phyloP scores from a whole-genome alignment of 1,284 basidiomycete genomes.

The Leccinum pallidistipes region DNA sequence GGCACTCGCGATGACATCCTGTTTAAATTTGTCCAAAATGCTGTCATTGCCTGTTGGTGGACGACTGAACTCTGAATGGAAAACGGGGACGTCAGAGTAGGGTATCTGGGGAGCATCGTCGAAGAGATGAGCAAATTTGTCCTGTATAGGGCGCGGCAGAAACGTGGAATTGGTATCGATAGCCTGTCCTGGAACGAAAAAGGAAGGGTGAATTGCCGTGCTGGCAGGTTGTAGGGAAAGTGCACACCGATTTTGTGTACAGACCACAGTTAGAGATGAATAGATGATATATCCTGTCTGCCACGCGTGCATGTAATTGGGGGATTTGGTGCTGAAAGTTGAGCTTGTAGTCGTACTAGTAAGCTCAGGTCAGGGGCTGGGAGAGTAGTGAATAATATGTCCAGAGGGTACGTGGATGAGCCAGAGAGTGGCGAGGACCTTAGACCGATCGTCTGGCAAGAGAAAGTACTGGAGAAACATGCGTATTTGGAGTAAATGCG shows the following conservation, averaged over 20 bases:
- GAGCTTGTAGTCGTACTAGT: conserved; percentile 67
- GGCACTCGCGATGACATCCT: conserved; percentile 76
- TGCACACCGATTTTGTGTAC: conserved; percentile 80
- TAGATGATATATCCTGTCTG: conserved; percentile 71
- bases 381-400: conserved; percentile 35
- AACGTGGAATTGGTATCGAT: conserved; percentile 83
- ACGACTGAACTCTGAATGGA: conserved; percentile 68
- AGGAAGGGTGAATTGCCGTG: background rate
- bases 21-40: conserved; percentile 77
- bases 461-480: too few relatives aligned
- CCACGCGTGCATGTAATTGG: conserved; percentile 78
- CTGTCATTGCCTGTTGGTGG: conserved; percentile 65
- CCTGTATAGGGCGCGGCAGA: conserved; percentile 79
- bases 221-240: too few relatives aligned
- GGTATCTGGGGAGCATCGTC: conserved; percentile 85
- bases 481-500: too few relatives aligned
- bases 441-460: too few relatives aligned
- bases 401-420: too few relatives aligned
- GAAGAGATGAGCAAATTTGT: conserved; percentile 79
- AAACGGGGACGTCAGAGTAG: conserved; percentile 70
- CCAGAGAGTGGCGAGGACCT: too few relatives aligned
- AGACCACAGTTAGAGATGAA: conserved; percentile 82
- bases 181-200: conserved; percentile 54
- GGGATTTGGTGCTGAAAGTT: conserved; percentile 81
- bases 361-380: too few relatives aligned